A percentile compares a stretch with the other conserved stretches of the same genome.
Evolutionary conservation across 192 early-diverging fungal genomes (phyloP).

Genomic region (Rhizophagus sp.): DNA sequence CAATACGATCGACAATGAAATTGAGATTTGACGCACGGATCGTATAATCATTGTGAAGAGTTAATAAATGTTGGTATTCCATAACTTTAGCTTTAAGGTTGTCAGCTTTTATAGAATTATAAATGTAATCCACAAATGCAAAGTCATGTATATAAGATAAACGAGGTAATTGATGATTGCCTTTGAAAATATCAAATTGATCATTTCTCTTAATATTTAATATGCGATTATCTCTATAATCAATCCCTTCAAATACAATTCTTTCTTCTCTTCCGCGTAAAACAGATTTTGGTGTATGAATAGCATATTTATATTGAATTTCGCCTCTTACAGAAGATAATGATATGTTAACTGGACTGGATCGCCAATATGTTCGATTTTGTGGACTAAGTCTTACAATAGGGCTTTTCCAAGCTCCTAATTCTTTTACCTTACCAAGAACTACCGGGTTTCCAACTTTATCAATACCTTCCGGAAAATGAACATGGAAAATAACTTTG

Average conservation of each 20-base stretch:
- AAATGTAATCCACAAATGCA: background rate
- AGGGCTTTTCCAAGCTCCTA: background rate
- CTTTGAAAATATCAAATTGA: background rate
- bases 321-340: background rate
- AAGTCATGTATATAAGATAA: background rate
- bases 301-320: background rate
- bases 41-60: background rate
- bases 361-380: background rate
- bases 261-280: background rate
- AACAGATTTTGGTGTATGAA: background rate
- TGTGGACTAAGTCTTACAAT: background rate
- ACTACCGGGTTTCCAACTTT: background rate
- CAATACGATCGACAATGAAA: background rate
- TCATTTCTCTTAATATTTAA: background rate
- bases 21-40: background rate
- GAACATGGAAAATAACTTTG: background rate
- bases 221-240: background rate
- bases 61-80: background rate
- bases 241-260: background rate
- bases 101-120: background rate
- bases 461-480: background rate
- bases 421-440: background rate
- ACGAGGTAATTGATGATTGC: background rate
- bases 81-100: conserved; percentile 12
- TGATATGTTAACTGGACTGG: background rate